Percentiles rank a stretch among this genome's conserved stretches.
Conservation (phyloP, 768 basidiomycete genomes). For the Lactifluus rugatus region DNA sequence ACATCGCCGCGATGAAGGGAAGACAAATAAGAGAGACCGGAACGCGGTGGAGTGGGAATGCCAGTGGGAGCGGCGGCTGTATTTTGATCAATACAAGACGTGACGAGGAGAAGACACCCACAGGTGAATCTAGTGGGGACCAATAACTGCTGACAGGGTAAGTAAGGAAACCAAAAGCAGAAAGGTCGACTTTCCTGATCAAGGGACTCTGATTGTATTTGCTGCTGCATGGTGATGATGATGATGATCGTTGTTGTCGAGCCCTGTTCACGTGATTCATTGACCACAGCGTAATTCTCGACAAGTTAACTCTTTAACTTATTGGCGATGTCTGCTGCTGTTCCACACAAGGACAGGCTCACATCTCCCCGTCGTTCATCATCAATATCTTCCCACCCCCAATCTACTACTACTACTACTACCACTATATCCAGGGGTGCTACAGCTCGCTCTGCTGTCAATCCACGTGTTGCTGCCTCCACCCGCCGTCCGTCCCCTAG, state of each 20-base stretch:
- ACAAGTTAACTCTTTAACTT: too few species aligned
- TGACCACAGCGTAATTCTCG: too few species aligned
- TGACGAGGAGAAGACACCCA: neutral
- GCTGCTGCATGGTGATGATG: neutral
- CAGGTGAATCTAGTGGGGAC: slow-evolving; percentile 3
- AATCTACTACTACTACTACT: slow-evolving; percentile 30
- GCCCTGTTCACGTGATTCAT: neutral
- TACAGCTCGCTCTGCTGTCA: slow-evolving; percentile 55
- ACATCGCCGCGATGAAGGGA: slow-evolving; percentile 48
- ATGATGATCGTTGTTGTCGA: neutral
- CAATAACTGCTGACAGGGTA: slow-evolving; percentile 8
- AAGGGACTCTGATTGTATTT: slow-evolving; percentile 7
- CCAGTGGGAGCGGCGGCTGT: neutral
- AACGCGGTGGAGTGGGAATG: slow-evolving; percentile 10
- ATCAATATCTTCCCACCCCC: slow-evolving; percentile 27
- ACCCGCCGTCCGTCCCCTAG: slow-evolving; percentile 45
- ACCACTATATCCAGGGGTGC: slow-evolving; percentile 42
- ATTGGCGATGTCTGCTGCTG: slow-evolving; percentile 27
- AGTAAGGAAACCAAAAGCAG: neutral
- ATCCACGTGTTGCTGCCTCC: slow-evolving; percentile 46
- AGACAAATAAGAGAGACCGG: slow-evolving; percentile 19
- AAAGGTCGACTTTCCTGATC: slow-evolving; percentile 9
- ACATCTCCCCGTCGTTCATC: slow-evolving; percentile 37
- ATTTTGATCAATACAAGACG: neutral
- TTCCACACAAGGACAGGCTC: slow-evolving; percentile 25